Conservation (phyloP, 2,329 filamentous ascomycete genomes). For the Ascochyta fabae region DNA sequence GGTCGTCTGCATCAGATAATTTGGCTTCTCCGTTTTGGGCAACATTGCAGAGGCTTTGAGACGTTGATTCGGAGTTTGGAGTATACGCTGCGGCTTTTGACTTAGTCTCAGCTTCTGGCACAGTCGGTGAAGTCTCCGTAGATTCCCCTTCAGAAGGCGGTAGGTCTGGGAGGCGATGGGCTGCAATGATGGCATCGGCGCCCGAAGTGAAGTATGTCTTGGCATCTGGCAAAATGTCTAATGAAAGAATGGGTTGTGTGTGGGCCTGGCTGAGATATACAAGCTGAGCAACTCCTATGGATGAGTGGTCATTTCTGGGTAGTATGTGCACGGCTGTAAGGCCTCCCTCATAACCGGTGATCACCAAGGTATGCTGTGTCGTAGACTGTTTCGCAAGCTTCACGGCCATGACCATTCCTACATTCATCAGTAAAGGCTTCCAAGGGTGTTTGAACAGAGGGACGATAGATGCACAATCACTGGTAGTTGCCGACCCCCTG, state of each 20-base stretch:
- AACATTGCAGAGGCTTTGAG: neutral
- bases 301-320: slow-evolving; percentile 36
- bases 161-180: slow-evolving; percentile 68
- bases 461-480: neutral
- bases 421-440: slow-evolving; percentile 51
- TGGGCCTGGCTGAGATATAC: slow-evolving; percentile 73
- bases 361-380: slow-evolving; percentile 61
- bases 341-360: slow-evolving; percentile 87
- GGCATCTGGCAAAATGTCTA: slow-evolving; percentile 47
- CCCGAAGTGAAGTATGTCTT: slow-evolving; percentile 77
- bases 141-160: slow-evolving; percentile 3
- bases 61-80: neutral
- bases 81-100: neutral
- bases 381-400: slow-evolving; percentile 38
- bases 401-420: slow-evolving; percentile 91
- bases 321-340: slow-evolving; percentile 70
- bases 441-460: neutral
- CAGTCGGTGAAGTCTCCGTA: neutral
- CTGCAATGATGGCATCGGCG: slow-evolving; percentile 79
- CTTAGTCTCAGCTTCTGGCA: neutral
- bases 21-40: neutral
- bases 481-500: neutral
- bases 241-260: slow-evolving; percentile 79
- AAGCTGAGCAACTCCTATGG: slow-evolving; percentile 50
- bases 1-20: neutral